Conservation (phyloP, 345 rosid species). For the Moringa oleifera region DNA sequence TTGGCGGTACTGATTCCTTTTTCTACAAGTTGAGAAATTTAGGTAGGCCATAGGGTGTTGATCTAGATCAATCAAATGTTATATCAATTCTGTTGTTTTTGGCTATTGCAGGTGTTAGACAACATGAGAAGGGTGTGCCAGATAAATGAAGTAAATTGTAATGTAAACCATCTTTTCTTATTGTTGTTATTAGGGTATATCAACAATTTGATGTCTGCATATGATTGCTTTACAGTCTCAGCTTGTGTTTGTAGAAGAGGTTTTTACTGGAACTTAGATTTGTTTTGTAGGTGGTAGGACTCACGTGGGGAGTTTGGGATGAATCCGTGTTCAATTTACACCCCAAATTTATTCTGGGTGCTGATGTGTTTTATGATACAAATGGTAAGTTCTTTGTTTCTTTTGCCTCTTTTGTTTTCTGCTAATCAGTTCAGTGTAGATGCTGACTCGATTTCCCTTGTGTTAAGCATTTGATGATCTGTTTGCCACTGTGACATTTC, state of each 20-base stretch:
- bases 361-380: slow-evolving; percentile 81
- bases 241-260: not conserved
- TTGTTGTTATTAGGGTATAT: too few species aligned
- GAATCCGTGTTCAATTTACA: slow-evolving; percentile 44
- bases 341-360: slow-evolving; percentile 72
- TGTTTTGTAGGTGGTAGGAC: slow-evolving; percentile 48
- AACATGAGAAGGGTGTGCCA: slow-evolving; percentile 64
- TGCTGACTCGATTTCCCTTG: slow-evolving; percentile 12
- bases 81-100: not conserved
- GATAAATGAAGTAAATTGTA: slow-evolving; percentile 51
- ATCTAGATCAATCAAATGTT: too few species aligned
- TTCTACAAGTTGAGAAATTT: too few species aligned
- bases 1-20: too few species aligned
- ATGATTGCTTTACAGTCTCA: not conserved
- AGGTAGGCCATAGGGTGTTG: too few species aligned
- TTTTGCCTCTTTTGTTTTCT: slow-evolving; percentile 6
- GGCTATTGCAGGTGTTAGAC: slow-evolving; percentile 58
- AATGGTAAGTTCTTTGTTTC: slow-evolving; percentile 42
- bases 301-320: slow-evolving; percentile 92
- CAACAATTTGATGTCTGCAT: not conserved
- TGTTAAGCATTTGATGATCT: slow-evolving; percentile 75
- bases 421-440: slow-evolving; percentile 9
- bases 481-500: slow-evolving; percentile 70
- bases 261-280: slow-evolving; percentile 9
- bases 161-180: slow-evolving; percentile 23